A percentile compares a stretch with the other conserved stretches of the same genome.
Conservation (phyloP, 257 asterid species). For the Eucommia ulmoides region DNA sequence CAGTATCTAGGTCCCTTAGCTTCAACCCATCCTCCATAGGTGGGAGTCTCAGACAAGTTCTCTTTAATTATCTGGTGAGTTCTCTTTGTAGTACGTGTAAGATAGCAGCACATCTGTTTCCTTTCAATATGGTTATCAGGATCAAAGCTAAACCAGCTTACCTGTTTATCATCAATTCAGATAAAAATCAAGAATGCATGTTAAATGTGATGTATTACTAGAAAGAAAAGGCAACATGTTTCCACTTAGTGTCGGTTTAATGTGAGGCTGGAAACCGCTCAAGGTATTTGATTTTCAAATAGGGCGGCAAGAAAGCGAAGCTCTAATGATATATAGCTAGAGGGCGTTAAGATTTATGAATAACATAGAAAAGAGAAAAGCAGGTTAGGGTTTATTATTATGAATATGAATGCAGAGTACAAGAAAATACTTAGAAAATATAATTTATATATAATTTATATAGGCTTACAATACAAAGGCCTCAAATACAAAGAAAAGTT, state of each 20-base stretch:
- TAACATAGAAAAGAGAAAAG: too few species aligned
- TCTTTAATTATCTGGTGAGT: constrained; percentile 83
- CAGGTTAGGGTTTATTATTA: too few species aligned
- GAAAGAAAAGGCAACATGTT: neutral
- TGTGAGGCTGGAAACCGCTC: neutral
- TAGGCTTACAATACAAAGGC: too few species aligned
- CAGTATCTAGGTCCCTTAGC: constrained; percentile 99
- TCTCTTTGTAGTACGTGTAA: constrained; percentile 82
- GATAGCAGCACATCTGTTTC: constrained; percentile 95
- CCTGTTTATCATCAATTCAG: constrained; percentile 34
- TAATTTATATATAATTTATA: too few species aligned
- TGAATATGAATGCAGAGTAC: too few species aligned
- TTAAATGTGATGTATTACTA: constrained; percentile 1
- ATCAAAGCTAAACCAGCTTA: constrained; percentile 97
- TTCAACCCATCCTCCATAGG: constrained; percentile 99
- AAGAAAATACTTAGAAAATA: too few species aligned
- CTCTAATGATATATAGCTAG: too few species aligned
- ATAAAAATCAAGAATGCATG: constrained; percentile 9
- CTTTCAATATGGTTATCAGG: constrained; percentile 66
- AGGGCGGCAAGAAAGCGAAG: too few species aligned
- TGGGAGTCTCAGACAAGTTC: constrained; percentile 92
- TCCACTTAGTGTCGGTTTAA: neutral
- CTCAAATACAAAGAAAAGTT: too few species aligned
- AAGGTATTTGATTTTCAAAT: neutral
- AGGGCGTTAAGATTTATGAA: too few species aligned